A percentile compares a stretch with the other conserved stretches of the same genome.
These are phyloP conservation scores for Spergularia azorica DNA, from an alignment of 179 eudicot species.

Conservation along the genomic window DNA sequence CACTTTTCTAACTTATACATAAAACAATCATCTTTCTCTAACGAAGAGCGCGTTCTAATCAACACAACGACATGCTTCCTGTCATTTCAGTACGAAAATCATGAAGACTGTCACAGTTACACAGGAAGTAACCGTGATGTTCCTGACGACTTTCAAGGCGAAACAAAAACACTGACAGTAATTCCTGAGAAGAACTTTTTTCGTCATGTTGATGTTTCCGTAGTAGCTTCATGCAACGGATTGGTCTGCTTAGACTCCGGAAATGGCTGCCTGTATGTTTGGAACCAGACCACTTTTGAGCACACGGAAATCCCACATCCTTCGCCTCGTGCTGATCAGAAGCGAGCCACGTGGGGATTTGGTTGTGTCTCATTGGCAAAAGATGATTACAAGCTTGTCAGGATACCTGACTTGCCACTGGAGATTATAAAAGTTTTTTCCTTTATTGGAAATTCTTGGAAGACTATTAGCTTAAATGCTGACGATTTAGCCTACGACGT, in stretches of 20 bases:
- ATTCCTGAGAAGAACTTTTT: not conserved
- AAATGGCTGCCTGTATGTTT: not conserved
- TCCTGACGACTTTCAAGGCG: not conserved
- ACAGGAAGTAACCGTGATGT: not conserved
- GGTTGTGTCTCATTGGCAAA: slow-evolving; percentile 6
- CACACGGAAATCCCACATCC: slow-evolving; percentile 5
- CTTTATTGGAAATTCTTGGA: not conserved
- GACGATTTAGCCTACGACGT: not conserved
- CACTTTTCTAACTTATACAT: not conserved
- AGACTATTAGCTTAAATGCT: not conserved
- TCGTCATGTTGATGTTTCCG: not conserved
- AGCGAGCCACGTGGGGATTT: slow-evolving; percentile 11
- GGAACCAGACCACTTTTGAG: slow-evolving; percentile 14
- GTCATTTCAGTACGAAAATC: slow-evolving; percentile 2
- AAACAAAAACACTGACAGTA: not conserved
- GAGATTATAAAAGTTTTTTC: not conserved
- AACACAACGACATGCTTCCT: slow-evolving; percentile 14
- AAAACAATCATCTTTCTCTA: slow-evolving; percentile 1
- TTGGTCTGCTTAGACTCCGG: not conserved
- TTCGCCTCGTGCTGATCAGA: not conserved
- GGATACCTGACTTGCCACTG: not conserved
- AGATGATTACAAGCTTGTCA: slow-evolving; percentile 14
- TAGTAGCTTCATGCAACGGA: slow-evolving; percentile 14
- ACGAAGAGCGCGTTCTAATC: not conserved
- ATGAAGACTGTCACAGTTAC: not conserved